Percentiles rank a stretch among this genome's conserved stretches.
Conservation (phyloP, 306 rosid species). For the Fragaria ananassa region DNA sequence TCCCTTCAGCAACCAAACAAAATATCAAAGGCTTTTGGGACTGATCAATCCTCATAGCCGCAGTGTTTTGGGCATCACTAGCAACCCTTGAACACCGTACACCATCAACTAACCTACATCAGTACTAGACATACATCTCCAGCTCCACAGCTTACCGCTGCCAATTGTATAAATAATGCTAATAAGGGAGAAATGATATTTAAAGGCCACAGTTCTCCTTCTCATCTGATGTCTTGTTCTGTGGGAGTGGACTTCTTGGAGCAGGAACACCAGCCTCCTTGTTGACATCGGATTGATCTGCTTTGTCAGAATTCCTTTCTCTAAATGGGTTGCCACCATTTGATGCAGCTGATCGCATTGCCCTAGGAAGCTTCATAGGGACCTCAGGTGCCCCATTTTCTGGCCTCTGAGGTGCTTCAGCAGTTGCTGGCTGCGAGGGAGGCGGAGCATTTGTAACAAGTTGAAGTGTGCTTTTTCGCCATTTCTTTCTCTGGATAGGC, state of each 20-base stretch:
- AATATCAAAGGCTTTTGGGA: neutral
- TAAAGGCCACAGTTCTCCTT: constrained; percentile 73
- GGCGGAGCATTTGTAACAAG: constrained; percentile 52
- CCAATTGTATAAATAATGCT: constrained; percentile 4
- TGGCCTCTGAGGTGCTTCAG: constrained; percentile 35
- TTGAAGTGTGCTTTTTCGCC: constrained; percentile 58
- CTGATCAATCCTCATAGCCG: neutral
- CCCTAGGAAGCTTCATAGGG: constrained; percentile 59
- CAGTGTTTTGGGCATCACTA: neutral
- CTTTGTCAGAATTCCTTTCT: constrained; percentile 60
- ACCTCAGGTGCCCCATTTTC: constrained; percentile 38
- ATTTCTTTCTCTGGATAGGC: constrained; percentile 70
- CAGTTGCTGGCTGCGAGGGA: constrained; percentile 38
- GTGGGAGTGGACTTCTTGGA: constrained; percentile 45
- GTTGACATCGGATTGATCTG: constrained; percentile 43
- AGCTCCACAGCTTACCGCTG: neutral
- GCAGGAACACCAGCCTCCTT: constrained; percentile 44
- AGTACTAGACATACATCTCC: neutral
- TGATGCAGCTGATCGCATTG: constrained; percentile 43
- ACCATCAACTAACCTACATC: neutral
- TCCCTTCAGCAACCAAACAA: constrained; percentile 7
- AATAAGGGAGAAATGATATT: neutral
- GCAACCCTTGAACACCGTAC: neutral
- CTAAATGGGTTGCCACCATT: constrained; percentile 45
- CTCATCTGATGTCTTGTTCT: constrained; percentile 50